Percentiles rank a stretch among this genome's conserved stretches.
Evolutionary conservation across 23 red algal species (phyloP).

Genomic region (Gracilaria vermiculophylla): DNA sequence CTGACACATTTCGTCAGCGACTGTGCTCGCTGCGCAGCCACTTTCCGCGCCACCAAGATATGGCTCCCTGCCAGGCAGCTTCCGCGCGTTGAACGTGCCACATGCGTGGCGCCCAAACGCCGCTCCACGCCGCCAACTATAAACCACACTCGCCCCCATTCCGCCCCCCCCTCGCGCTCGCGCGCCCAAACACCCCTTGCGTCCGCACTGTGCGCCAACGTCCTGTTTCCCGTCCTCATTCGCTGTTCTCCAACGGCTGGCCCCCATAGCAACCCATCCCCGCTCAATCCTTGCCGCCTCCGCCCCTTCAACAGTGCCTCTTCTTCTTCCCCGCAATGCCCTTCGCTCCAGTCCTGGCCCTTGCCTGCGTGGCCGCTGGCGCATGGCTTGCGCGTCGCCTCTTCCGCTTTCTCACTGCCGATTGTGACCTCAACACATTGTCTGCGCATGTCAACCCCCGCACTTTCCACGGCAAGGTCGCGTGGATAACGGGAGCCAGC

Average conservation of each 20-base stretch:
- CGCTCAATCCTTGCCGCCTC: too few species aligned
- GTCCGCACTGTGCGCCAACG: background rate
- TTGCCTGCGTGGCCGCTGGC: constrained; percentile 6
- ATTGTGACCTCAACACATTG: constrained; percentile 45
- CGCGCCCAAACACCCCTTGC: background rate
- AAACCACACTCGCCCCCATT: background rate
- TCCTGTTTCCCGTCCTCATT: background rate
- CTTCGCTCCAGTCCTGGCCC: background rate
- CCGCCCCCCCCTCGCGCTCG: background rate
- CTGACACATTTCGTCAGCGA: background rate
- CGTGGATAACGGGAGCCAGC: constrained; percentile 69
- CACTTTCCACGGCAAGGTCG: constrained; percentile 46
- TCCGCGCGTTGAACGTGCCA: background rate
- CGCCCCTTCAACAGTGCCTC: background rate
- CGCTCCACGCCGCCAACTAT: background rate
- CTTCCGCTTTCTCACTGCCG: constrained; percentile 25
- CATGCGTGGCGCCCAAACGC: background rate
- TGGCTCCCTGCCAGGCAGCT: too few species aligned
- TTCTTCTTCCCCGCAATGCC: background rate
- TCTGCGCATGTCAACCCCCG: background rate
- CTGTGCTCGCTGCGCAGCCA: background rate
- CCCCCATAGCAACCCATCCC: too few species aligned
- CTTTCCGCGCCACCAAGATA: too few species aligned
- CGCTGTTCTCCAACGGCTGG: background rate
- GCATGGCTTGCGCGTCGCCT: constrained; percentile 12